Percentiles rank a stretch among this genome's conserved stretches.
Evolutionary conservation across 1,139 yeast species (phyloP).

Genomic region (Suhomyces taliae): DNA sequence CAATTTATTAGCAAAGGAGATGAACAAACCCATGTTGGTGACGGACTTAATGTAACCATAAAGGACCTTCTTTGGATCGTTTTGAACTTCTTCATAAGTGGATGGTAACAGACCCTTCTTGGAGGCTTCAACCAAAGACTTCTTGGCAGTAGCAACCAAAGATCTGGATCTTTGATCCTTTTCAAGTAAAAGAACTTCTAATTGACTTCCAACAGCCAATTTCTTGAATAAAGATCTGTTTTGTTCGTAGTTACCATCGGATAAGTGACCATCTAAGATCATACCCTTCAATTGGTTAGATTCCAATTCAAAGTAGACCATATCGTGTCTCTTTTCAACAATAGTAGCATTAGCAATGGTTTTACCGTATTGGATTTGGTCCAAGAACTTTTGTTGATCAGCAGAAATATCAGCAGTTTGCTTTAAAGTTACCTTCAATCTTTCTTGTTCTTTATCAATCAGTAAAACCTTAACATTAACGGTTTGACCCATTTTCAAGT

Average conservation of each 20-base stretch:
- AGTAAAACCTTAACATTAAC: slow-evolving; percentile 66
- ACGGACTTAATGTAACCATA: slow-evolving; percentile 79
- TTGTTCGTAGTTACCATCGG: slow-evolving; percentile 74
- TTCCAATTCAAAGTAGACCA: slow-evolving; percentile 63
- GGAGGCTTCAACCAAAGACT: slow-evolving; percentile 67
- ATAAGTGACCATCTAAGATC: slow-evolving; percentile 69
- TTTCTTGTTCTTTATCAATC: slow-evolving; percentile 54
- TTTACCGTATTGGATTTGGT: slow-evolving; percentile 57
- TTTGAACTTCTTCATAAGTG: slow-evolving; percentile 56
- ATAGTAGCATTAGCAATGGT: slow-evolving; percentile 62
- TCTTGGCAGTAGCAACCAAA: slow-evolving; percentile 63
- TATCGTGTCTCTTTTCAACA: slow-evolving; percentile 73
- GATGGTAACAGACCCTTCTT: slow-evolving; percentile 55
- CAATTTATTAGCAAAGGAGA: slow-evolving; percentile 75
- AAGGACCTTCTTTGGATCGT: slow-evolving; percentile 43
- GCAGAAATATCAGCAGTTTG: slow-evolving; percentile 55
- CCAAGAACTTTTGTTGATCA: slow-evolving; percentile 50
- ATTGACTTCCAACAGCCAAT: slow-evolving; percentile 55
- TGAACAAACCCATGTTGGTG: slow-evolving; percentile 77
- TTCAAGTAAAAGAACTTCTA: slow-evolving; percentile 67
- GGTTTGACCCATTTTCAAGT: slow-evolving; percentile 82
- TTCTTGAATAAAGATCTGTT: slow-evolving; percentile 63
- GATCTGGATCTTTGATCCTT: slow-evolving; percentile 62
- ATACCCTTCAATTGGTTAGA: slow-evolving; percentile 67
- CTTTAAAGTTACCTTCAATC: slow-evolving; percentile 73